Conservation (phyloP, 495 filamentous ascomycete species). For the Hypoxylon cercidicola region DNA sequence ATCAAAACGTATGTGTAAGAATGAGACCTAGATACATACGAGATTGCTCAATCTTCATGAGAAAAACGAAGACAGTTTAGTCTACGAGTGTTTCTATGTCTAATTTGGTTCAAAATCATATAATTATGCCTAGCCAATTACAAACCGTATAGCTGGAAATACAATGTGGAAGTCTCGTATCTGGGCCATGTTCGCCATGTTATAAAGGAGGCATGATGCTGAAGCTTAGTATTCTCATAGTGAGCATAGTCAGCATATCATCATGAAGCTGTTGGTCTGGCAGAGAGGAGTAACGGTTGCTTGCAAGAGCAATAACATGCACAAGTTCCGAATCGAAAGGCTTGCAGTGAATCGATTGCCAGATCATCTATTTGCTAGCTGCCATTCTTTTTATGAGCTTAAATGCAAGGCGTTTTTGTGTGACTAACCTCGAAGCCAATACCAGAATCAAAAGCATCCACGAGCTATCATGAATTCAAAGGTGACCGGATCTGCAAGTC, state of each 20-base stretch:
- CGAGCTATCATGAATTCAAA: constrained; percentile 5
- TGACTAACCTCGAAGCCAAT: constrained; percentile 37
- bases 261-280: not conserved
- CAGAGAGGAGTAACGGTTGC: not conserved
- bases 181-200: not conserved
- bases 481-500: constrained; percentile 27
- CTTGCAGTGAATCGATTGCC: constrained; percentile 24
- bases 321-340: not conserved
- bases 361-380: constrained; percentile 35
- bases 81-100: too few species aligned
- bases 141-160: not conserved
- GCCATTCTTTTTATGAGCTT: constrained; percentile 23
- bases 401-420: constrained; percentile 21
- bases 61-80: too few species aligned
- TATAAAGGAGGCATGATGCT: not conserved
- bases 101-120: too few species aligned
- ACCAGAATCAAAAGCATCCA: constrained; percentile 18
- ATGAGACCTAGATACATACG: too few species aligned
- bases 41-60: too few species aligned
- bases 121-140: too few species aligned
- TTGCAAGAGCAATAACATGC: not conserved
- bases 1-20: too few species aligned
- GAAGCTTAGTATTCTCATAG: too few species aligned
- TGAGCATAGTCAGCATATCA: too few species aligned
- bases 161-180: not conserved